Base-by-base conservation (phyloP, 2,329 filamentous ascomycete genomes). In the Fusarium agapanthi region DNA sequence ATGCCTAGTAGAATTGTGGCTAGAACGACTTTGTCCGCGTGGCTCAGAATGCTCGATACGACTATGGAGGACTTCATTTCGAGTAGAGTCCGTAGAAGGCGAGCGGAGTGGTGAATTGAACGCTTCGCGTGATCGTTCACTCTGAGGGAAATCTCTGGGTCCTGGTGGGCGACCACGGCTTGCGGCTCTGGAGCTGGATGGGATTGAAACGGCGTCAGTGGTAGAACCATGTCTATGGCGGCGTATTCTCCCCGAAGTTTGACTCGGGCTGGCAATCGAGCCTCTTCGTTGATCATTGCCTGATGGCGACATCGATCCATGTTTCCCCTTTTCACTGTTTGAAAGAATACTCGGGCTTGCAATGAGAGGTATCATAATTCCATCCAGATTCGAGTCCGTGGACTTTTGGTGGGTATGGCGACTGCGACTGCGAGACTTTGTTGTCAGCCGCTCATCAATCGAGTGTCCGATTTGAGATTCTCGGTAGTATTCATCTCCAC, bases 121-220 rank as follows among this genome's bases (percentile, higher is more conserved):
- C 2, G 15, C n/a, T 41, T 28, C 18, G 15, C 45, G 37, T 24
- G 32, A 38, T 11, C 34, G 26, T 8, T 35, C 67, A 20, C n/a
- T 50, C n/a, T n/a, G 54, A 15, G 53, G 22, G 3, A 38, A 38
- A 5, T 16, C 16, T 22, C 61, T 73, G 3, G 56, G 61, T 4
- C 50, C 63, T 30, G 65, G 63, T 12, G 65, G 60, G 35, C 71
- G 67, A 40, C 72, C 72, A 14, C 65, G 67, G 22, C 70, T 71
- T 3, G 61, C 34, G 5, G 60, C 65, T 11, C 65, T 60, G 7
- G 65, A 71, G 24, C 38, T 48, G 15, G 62, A 34, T 10, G 59
- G 38, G 10, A 35, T 26, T 12, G n/a, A 30, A 53, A 35, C 56
- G 10, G 20, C 44, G 30, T 34, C 43, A 26, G 26, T 26, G 7